Evolutionary conservation across 2,329 filamentous ascomycete species (phyloP), one percentile per base, ranked within the genome.

Genomic region (Diaporthe vaccinii): DNA sequence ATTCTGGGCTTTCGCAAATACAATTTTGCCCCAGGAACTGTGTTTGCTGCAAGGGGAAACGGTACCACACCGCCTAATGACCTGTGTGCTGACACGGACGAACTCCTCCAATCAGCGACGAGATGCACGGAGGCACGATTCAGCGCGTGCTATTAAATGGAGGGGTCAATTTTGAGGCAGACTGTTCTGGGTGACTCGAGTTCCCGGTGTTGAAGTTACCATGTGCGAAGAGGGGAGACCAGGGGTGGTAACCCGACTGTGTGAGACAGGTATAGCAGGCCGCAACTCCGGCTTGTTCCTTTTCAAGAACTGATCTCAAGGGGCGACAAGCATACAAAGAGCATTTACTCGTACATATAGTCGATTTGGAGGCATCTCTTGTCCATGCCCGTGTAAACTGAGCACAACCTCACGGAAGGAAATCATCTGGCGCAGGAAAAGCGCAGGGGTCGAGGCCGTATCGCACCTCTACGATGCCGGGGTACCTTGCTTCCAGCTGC

Each of bases 391-490:
- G 17, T 49, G 6, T 9, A 22, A 22, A 49, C 20, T 22, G 17
- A 49, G 44, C 44, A 53, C 22, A 53, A 22, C 9, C n/a, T 68
- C 25, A 68, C 20, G 62, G 44, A 53, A 14, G 3, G 22, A 53
- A 68, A 15, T 6, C 31, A 7, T 20, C 46, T 4, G 65, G 65
- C 14, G 31, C 31, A 28, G 44, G 46, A 39, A 9, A 53, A 28
- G 65, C 65, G 25, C 65, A 69, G 39, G 65, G 65, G 22, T 69
- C 65, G 22, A 41, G 28, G 5, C 71, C 71, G 51, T 73, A 73
- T n/a, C 36, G n/a, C 14, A 73, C 71, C 4, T 44, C 51, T 34
- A 73, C n/a, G 46, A 44, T 17, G 25, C 20, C 34, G 1, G 46
- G 17, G n/a, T 44, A 73, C n/a, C 46, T 46, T 15, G 39, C 31